Conservation (phyloP, 805 yeast species). For the Hanseniaspora lindneri region DNA sequence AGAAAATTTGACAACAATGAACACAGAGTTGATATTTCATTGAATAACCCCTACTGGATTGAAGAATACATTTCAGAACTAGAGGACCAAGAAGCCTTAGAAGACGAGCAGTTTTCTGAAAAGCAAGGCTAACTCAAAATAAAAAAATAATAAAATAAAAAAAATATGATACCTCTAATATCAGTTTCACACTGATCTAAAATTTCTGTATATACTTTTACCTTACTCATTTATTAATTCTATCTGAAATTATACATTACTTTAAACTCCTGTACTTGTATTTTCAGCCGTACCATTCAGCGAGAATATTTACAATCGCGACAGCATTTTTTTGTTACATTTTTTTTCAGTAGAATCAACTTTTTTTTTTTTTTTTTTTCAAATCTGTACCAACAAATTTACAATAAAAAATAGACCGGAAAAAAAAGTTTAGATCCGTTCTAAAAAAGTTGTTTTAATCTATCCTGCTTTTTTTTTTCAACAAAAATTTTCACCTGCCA, state of each 20-base stretch:
- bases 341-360: background rate
- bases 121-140: background rate
- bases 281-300: too few relatives aligned
- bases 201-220: too few relatives aligned
- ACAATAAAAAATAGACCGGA: background rate
- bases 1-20: too few relatives aligned
- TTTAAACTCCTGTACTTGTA: background rate
- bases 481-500: too few relatives aligned
- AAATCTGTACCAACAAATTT: background rate
- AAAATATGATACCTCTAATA: too few relatives aligned
- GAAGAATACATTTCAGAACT: constrained; percentile 17
- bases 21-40: constrained; percentile 18
- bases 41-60: constrained; percentile 25
- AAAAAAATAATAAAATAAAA: too few relatives aligned
- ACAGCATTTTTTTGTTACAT: too few relatives aligned
- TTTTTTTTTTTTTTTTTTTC: background rate
- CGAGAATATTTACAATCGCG: too few relatives aligned
- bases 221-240: background rate
- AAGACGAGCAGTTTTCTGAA: background rate
- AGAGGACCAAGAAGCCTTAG: constrained; percentile 1
- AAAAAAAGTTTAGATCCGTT: background rate
- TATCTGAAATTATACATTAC: background rate
- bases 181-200: too few relatives aligned
- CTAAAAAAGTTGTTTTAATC: background rate
- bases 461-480: background rate